phyloP scores from a whole-genome alignment of 2,329 filamentous ascomycete genomes.

The Colletotrichum paranaense region DNA sequence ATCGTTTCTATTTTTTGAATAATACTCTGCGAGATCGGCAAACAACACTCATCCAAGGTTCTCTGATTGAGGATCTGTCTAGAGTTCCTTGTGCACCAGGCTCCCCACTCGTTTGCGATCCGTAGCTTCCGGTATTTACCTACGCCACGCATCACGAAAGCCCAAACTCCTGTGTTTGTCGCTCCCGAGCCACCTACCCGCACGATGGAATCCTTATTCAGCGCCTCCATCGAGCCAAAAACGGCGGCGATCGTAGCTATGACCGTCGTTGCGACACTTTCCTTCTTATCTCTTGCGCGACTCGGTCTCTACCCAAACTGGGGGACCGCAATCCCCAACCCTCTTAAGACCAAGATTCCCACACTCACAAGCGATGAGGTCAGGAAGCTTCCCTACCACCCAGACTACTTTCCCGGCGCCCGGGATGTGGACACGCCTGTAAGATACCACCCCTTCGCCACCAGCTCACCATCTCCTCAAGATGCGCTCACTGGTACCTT shows the following conservation, averaged over 20 bases:
- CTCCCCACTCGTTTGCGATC: not conserved
- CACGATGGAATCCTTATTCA: constrained; percentile 44
- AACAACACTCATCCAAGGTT: not conserved
- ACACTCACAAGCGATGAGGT: constrained; percentile 49
- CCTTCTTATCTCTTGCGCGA: constrained; percentile 49
- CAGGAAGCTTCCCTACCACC: constrained; percentile 65
- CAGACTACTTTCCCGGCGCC: constrained; percentile 76
- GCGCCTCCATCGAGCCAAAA: constrained; percentile 39
- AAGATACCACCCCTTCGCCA: constrained; percentile 38
- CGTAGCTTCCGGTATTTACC: not conserved
- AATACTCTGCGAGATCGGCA: no score
- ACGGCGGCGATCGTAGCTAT: constrained; percentile 50
- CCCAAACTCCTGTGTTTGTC: not conserved
- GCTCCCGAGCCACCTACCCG: not conserved
- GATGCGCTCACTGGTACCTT: no score
- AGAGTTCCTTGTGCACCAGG: not conserved
- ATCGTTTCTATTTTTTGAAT: not conserved
- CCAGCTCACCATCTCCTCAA: not conserved
- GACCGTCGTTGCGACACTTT: constrained; percentile 54
- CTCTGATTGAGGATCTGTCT: not conserved
- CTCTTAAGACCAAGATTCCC: constrained; percentile 54
- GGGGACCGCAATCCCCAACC: constrained; percentile 54
- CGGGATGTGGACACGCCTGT: constrained; percentile 78
- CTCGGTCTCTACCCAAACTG: constrained; percentile 53
- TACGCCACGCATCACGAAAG: not conserved